Evolutionary conservation across 2,329 filamentous ascomycete genomes (phyloP).

Genomic region (Tolypocladium capitatum): DNA sequence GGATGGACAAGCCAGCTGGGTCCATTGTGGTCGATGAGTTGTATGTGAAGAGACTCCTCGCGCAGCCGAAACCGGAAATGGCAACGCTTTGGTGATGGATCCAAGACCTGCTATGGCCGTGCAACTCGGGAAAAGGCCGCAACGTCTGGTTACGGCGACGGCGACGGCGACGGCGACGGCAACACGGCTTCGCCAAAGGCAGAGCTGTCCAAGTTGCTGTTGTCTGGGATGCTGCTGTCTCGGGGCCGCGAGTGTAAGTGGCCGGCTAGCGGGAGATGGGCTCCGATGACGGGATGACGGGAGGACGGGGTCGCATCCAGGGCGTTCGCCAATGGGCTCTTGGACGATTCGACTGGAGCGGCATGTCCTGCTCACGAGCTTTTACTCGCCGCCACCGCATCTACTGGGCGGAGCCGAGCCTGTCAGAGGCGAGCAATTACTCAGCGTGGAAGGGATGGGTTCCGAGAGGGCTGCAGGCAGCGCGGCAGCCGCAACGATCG

Average conservation of each 20-base stretch:
- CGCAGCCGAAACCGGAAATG: neutral
- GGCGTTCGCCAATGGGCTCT: conserved; percentile 3
- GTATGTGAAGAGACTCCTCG: neutral
- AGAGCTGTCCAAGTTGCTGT: neutral
- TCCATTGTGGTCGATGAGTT: conserved; percentile 9
- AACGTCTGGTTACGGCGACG: neutral
- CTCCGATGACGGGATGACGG: neutral
- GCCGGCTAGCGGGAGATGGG: neutral
- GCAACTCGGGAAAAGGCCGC: neutral
- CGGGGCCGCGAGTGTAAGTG: neutral
- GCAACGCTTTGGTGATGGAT: neutral
- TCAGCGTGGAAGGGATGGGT: conserved; percentile 12
- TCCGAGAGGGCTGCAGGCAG: neutral
- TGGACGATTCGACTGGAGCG: conserved; percentile 1
- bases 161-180: neutral
- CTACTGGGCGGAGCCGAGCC: conserved; percentile 6
- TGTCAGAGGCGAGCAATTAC: conserved; percentile 22
- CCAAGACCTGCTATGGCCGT: neutral
- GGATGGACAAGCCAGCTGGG: conserved; percentile 23
- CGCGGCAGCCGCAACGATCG: neutral
- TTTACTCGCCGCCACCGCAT: neutral
- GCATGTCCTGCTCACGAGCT: neutral
- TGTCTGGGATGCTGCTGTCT: neutral
- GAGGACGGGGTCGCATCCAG: neutral
- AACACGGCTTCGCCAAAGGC: neutral